Conservation (phyloP, 1,284 basidiomycete species). For the Boletus sp. region DNA sequence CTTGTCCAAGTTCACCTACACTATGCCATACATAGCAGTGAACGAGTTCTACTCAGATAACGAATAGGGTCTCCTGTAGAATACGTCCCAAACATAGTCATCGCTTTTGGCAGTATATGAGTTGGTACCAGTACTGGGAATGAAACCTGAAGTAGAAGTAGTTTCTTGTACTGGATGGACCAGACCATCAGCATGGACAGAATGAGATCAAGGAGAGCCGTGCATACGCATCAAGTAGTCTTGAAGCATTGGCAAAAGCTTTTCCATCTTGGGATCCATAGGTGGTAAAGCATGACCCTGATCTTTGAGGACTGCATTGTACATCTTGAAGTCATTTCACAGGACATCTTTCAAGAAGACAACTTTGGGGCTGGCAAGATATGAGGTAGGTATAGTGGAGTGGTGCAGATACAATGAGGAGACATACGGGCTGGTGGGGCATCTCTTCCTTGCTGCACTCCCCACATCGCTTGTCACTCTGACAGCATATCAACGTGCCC, state of each 20-base stretch:
- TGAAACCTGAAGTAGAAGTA: not conserved
- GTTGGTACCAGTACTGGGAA: not conserved
- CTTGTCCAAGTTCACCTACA: too few species aligned
- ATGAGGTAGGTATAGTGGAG: not conserved
- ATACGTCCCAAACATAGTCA: too few species aligned
- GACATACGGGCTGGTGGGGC: slow-evolving; percentile 38
- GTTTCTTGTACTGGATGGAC: slow-evolving; percentile 31
- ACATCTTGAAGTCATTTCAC: slow-evolving; percentile 60
- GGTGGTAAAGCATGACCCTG: slow-evolving; percentile 38
- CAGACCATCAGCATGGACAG: slow-evolving; percentile 10
- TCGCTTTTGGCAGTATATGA: too few species aligned
- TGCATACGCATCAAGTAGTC: slow-evolving; percentile 67
- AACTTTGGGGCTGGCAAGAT: slow-evolving; percentile 53
- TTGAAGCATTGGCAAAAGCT: slow-evolving; percentile 69
- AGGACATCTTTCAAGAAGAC: slow-evolving; percentile 53
- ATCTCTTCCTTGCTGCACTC: slow-evolving; percentile 17
- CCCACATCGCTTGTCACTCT: slow-evolving; percentile 13
- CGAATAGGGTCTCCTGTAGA: too few species aligned
- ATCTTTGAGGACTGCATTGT: slow-evolving; percentile 64
- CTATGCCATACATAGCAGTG: too few species aligned
- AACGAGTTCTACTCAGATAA: too few species aligned
- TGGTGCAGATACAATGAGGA: not conserved
- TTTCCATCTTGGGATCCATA: slow-evolving; percentile 67
- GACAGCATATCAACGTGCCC: slow-evolving; percentile 32
- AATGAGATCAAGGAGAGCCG: not conserved